Evolutionary conservation across 495 filamentous ascomycete species (phyloP), one percentile per base, ranked within the genome.

Genomic region (Daldinia caldariorum): DNA sequence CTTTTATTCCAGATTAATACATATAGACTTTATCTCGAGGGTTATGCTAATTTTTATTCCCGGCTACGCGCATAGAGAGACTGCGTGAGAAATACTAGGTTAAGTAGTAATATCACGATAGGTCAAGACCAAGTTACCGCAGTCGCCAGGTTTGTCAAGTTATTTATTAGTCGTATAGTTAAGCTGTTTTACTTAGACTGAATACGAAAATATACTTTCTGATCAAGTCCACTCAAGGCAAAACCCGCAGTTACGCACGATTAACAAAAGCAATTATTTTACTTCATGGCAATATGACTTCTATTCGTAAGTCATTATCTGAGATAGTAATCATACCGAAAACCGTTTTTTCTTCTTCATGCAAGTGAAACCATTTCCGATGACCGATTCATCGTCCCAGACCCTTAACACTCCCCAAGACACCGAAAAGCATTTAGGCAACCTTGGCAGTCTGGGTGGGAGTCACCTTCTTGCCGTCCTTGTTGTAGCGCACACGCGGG

Each of bases 381-480:
- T 57, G 75, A 72, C 73, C 73, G 43, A 70, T 45, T 60, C 65
- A 68, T 72, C 66, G 61, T 70, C 69, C 73, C 67, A 67, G 70
- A 65, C 65, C 70, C 61, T 37, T n/a, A 51, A 51, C 61, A 69
- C 66, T 71, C 69, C 62, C 72, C 45, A 45, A 67, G 67, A 77
- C 67, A 70, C 71, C 67, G 38, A 66, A 64, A 61, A 67, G 65
- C 66, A 31, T 67, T 74, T 75, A 77, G 47, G 74, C 63, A 53
- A 80, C 78, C 82, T 84, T 85, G 69, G 79, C 75, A 72, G 73
- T 77, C 76, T 94, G 91, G 82, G 92, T 93, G 65, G 96, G 94
- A 84, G 89, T 92, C 81, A 99, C 88, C 90, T 98, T 99, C 92
- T 99, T 99, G 86, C 95, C 95, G 82, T 99, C 95, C 90, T 98